Base-by-base conservation (phyloP, 2,329 filamentous ascomycete species). In the Emydomyces testavorans region DNA sequence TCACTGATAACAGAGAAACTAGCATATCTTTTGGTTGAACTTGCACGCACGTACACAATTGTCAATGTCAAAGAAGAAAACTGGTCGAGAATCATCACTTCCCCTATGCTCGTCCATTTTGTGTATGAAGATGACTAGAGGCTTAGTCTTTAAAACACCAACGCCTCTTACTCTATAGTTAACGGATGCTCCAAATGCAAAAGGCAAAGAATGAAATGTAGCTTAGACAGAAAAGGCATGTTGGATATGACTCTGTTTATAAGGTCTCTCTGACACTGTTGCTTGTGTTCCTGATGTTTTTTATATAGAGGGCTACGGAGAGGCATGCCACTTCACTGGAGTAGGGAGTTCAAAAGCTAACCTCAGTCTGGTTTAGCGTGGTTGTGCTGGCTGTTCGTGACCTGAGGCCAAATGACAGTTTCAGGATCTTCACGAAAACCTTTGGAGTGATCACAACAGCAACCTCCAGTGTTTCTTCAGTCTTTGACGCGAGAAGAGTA, bases 51-150 rank as follows among this genome's bases (percentile, higher is more conserved):
- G 54, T 71, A 80, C 78, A 68, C 93, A 98, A 62, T 98, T 98
- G 73, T 98, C 92, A 61, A 98, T 96, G 63, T 98, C 92, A 62
- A 95, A 96, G 65, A 78, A 80, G 64, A 80, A 77, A 16, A 85
- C 72, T 1, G 74, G 72, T 53, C 77, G 64, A 52, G 60, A 56
- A 54, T 71, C 66, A 51, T 41, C 16, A 20, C 24, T 26, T 24
- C 28, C 45, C 36, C 28, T 28, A 26, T 32, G 35, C 20, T 28
- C 23, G 34, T 34, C 35, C 36, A 47, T 39, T 24, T 6, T 40
- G n/a, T 4, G 13, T 24, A 10, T 11, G 24, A 18, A 40, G 26
- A 34, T 40, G 18, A 24, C 16, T 18, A 20, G 10, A 24, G n/a
- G 28, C 28, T 7, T 11, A 38, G 16, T 20, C 21, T 15, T 6